phyloP scores from a whole-genome alignment of 148 eudicot species.

The Agrostemma githago region DNA sequence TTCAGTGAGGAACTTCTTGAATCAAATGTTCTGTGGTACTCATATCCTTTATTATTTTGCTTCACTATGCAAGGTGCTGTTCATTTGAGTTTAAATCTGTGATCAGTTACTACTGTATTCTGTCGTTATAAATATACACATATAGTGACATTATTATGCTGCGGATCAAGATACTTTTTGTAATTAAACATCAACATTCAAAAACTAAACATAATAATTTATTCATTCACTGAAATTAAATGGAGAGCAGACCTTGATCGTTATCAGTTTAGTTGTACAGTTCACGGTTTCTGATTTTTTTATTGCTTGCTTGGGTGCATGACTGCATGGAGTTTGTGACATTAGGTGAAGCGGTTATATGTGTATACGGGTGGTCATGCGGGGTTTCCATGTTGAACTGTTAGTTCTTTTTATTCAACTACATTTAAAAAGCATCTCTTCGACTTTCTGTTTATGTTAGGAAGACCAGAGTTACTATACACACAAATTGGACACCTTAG shows the following conservation, averaged over 20 bases:
- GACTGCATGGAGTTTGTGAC: neutral
- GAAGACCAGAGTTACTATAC: neutral
- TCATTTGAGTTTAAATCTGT: too few species aligned
- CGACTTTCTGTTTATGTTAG: neutral
- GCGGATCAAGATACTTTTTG: neutral
- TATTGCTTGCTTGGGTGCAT: neutral
- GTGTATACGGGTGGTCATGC: neutral
- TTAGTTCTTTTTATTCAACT: neutral
- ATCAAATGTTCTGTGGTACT: slow-evolving; percentile 65
- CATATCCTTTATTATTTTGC: slow-evolving; percentile 67
- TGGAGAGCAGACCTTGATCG: neutral
- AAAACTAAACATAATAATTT: neutral
- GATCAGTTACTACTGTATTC: too few species aligned
- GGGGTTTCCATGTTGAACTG: neutral
- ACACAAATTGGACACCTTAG: neutral
- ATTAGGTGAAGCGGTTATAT: neutral
- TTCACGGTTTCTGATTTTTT: neutral
- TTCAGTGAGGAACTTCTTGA: slow-evolving; percentile 73
- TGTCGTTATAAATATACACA: too few species aligned
- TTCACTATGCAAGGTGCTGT: neutral
- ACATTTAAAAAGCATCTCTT: neutral
- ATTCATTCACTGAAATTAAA: neutral
- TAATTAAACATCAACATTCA: neutral
- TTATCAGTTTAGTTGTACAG: neutral
- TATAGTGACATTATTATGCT: neutral